Evolutionary conservation across 257 asterid genomes (phyloP), one percentile per base, ranked within the genome.

Genomic region (Ehretia macrophylla): DNA sequence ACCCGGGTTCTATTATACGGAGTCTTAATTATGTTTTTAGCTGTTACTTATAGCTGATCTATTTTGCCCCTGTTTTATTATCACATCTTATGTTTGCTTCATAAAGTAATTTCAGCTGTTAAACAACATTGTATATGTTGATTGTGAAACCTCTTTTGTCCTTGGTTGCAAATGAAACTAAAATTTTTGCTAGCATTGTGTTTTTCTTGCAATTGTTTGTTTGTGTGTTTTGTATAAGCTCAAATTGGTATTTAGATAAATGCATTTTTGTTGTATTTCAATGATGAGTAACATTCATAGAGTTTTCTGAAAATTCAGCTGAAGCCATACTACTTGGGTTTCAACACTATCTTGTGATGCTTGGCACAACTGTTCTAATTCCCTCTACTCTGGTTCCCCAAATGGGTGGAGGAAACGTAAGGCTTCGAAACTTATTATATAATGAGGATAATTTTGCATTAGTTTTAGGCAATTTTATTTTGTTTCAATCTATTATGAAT

Each of bases 291-390:
- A 27, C 3, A 1, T 27, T 27, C 6, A 27, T 27, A 6, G 35
- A 6, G 35, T 27, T 27, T 6, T 27, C 4, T 27, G 35, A 27
- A 27, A 27, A 27, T 77, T 86, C 78, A 88, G 99, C 99, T 64
- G 99, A 92, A 86, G 99, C 99, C 49, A 78, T 92, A 62, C 69
- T 92, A 66, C 96, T 92, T 62, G 99, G 96, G 10, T 92, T 92
- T 71, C 99, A 92, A 52, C 97, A 92, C 89, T 92, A 81, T 71
- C 80, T 88, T 69, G 99, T 92, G 77, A 88, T 92, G 99, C 96
- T 92, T 54, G 99, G 99, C 27, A 81, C 97, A 50, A 92, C 96
- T 32, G 99, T 92, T 44, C 90, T 89, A 57, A 92, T 92, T 18
- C 99, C 97, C 37, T 53, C 97, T 56, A 18, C 71, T 58, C 74